A percentile compares a stretch with the other conserved stretches of the same genome.
These are phyloP conservation scores for Spironucleus salmonicida DNA, from an alignment of 208 protist species.

Conservation along the genomic window DNA sequence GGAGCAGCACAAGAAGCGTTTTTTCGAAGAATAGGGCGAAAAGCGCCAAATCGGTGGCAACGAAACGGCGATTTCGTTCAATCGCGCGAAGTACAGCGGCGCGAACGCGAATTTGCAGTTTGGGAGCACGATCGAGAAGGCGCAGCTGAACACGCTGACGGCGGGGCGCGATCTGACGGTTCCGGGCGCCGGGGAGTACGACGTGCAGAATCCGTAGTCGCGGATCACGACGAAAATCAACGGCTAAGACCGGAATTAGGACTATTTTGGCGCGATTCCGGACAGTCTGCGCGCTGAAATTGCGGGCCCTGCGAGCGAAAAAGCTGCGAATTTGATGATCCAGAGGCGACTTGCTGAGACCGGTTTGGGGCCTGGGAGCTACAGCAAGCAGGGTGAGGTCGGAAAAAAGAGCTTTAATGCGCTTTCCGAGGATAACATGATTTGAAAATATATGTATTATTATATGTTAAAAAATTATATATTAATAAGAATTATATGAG, in stretches of 20 bases:
- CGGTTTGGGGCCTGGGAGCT: background rate
- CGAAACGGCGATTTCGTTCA: background rate
- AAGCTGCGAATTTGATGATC: background rate
- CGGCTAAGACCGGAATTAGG: background rate
- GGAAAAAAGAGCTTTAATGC: constrained; percentile 16
- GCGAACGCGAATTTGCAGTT: background rate
- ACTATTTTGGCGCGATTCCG: background rate
- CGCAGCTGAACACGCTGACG: background rate
- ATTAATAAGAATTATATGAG: too few relatives aligned
- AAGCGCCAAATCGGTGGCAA: constrained; percentile 2
- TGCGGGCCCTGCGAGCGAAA: background rate
- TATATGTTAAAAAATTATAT: too few relatives aligned
- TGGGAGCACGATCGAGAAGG: background rate
- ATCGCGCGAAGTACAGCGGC: background rate
- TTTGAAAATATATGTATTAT: too few relatives aligned
- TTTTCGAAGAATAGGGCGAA: background rate
- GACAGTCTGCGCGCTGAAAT: background rate
- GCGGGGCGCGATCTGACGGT: background rate
- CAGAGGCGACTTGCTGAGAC: background rate
- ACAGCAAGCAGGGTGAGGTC: background rate
- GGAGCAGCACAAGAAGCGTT: background rate
- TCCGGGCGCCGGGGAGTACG: background rate
- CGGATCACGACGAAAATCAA: background rate
- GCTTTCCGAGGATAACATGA: constrained; percentile 2
- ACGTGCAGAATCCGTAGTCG: background rate